These are phyloP conservation scores for Colletotrichum eleusines DNA, from an alignment of 2,329 filamentous ascomycete genomes.

Conservation along the genomic window DNA sequence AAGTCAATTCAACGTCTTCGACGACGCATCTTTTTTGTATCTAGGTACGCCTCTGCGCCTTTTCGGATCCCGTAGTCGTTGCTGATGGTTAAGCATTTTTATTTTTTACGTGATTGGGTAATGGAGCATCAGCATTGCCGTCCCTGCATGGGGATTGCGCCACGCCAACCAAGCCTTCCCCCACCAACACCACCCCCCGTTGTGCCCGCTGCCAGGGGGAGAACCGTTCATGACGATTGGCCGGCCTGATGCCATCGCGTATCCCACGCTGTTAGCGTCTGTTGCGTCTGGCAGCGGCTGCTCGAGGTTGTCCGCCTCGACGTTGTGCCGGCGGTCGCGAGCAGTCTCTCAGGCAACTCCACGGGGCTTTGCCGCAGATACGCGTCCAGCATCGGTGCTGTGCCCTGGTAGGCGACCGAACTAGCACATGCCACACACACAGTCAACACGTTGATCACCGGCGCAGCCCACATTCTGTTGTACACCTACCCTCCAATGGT, in stretches of 20 bases:
- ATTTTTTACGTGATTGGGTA: too few relatives aligned
- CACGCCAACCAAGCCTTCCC: neutral
- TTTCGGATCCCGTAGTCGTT: too few relatives aligned
- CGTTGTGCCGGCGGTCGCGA: conserved; percentile 7
- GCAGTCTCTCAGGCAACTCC: conserved; percentile 26
- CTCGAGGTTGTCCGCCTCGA: conserved; percentile 1
- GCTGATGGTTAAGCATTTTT: too few relatives aligned
- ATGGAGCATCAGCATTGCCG: neutral
- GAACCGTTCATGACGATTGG: conserved; percentile 18
- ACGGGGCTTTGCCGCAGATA: conserved; percentile 12
- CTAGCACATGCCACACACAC: neutral
- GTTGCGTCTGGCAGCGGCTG: conserved; percentile 18
- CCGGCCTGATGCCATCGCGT: conserved; percentile 18
- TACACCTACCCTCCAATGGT: conserved; percentile 21
- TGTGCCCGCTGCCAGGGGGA: neutral
- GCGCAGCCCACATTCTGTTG: neutral
- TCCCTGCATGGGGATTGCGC: neutral
- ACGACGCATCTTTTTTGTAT: neutral
- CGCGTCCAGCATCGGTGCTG: conserved; percentile 11
- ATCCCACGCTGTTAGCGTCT: conserved; percentile 7
- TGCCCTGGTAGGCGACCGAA: neutral
- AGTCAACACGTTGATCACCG: conserved; percentile 13
- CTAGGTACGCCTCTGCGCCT: neutral
- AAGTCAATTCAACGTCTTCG: neutral
- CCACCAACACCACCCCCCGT: neutral